Evolutionary conservation across 495 filamentous ascomycete species (phyloP).

Genomic region (Diplogelasinospora grovesii): DNA sequence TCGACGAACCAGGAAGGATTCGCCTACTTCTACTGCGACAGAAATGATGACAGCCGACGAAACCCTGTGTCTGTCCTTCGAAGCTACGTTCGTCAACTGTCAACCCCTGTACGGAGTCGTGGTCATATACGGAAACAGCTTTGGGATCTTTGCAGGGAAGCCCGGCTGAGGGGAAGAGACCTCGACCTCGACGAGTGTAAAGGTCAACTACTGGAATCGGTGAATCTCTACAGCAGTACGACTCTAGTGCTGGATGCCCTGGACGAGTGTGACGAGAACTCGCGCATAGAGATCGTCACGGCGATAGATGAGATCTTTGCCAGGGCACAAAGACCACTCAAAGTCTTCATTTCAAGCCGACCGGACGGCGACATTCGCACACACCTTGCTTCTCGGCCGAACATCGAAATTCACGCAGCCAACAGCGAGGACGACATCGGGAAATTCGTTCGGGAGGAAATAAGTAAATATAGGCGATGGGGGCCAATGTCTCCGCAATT

Average conservation of each 20-base stretch:
- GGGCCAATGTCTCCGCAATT: slow-evolving; percentile 6
- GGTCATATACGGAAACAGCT: slow-evolving; percentile 13
- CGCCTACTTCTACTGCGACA: slow-evolving; percentile 39
- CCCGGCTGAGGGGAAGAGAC: slow-evolving; percentile 9
- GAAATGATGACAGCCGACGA: slow-evolving; percentile 22
- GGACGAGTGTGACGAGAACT: slow-evolving; percentile 20
- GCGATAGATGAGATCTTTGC: slow-evolving; percentile 14
- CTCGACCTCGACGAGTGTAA: slow-evolving; percentile 20
- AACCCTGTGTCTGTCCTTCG: slow-evolving; percentile 29
- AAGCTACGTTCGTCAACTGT: slow-evolving; percentile 34
- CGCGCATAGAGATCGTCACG: slow-evolving; percentile 10
- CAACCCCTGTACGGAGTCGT: slow-evolving; percentile 10
- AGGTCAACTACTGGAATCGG: slow-evolving; percentile 15
- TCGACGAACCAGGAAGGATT: slow-evolving; percentile 24
- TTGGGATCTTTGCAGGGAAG: slow-evolving; percentile 3
- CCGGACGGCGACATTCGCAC: slow-evolving; percentile 30
- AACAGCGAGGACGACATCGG: slow-evolving; percentile 25
- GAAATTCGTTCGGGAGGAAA: slow-evolving; percentile 17
- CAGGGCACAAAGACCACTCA: slow-evolving; percentile 24
- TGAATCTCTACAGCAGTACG: slow-evolving; percentile 18
- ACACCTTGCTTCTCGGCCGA: slow-evolving; percentile 18
- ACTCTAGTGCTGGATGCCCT: slow-evolving; percentile 22
- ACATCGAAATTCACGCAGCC: slow-evolving; percentile 29
- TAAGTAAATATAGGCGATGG: slow-evolving; percentile 11
- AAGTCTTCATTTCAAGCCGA: slow-evolving; percentile 42